Evolutionary conservation across 208 protist genomes (phyloP), one percentile per base, ranked within the genome.

Genomic region (Trichomonas vaginalis): DNA sequence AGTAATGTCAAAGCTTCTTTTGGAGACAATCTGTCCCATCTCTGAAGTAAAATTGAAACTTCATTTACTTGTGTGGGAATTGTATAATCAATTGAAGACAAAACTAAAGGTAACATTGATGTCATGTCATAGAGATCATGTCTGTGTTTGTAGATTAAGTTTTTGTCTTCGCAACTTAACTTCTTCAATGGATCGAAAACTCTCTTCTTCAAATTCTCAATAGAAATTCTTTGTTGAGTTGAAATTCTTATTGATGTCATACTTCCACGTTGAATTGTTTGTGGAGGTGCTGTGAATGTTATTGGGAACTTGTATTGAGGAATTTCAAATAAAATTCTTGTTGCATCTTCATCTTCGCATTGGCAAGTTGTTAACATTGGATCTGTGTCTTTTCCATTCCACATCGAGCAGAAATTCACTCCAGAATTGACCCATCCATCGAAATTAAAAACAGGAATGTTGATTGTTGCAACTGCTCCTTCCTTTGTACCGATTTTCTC

Each of bases 1-100:
- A 98, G 96, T 0, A 98, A 95, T 95, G 97, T 97, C 15, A 98
- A 96, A 8, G 97, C 97, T 17, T 96, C 90, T 8, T 87, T 40
- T 27, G 45, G 6, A 35, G 8, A 17, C 14, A 45, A 45, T 39
- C 37, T 35, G 14, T 92, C 27, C 86, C 86, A 92, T 15, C n/a
- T 51, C 8, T 48, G 15, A 0, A 92, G n/a, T 15, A 92, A 21
- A 15, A 39, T 23, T n/a, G 86, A 45, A 92, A 92, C 51, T 51
- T 92, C 86, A 9, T 56, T 92, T 0, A 92, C 86, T 51, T 92
- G 86, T 32, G 42, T 45, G 21, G 86, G 86, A 14, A 45, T 45
- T 39, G n/a, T 56, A 47, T 51, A 92, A 39, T 92, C n/a, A 51
- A 92, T 92, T 0, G 86, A 92, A 15, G 40, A 48, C 17, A 92